Evolutionary conservation across 1,139 yeast species (phyloP).

Genomic region (Debaryomyces subglobosus): DNA sequence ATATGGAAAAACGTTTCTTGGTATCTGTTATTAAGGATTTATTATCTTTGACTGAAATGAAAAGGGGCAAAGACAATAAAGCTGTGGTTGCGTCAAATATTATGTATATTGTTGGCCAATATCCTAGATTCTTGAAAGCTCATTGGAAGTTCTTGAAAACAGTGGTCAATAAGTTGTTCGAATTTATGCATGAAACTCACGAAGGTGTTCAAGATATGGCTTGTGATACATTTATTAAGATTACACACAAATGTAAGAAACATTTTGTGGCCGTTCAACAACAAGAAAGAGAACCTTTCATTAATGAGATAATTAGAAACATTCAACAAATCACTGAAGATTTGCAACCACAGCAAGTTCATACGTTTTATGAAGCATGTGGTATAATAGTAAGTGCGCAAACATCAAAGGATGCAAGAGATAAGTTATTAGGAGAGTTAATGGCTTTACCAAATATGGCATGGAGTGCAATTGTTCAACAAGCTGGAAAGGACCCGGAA

Average conservation of each 20-base stretch:
- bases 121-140: slow-evolving; percentile 94
- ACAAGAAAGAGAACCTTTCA: slow-evolving; percentile 89
- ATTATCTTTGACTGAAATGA: slow-evolving; percentile 89
- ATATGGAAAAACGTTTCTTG: slow-evolving; percentile 91
- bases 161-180: slow-evolving; percentile 91
- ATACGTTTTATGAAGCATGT: slow-evolving; percentile 96
- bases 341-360: slow-evolving; percentile 95
- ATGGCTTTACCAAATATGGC: slow-evolving; percentile 94
- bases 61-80: slow-evolving; percentile 95
- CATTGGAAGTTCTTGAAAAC: slow-evolving; percentile 98
- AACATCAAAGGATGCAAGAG: slow-evolving; percentile 60
- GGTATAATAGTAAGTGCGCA: slow-evolving; percentile 93
- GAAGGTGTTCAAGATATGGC: slow-evolving; percentile 99
- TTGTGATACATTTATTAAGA: slow-evolving; percentile 96
- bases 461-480: slow-evolving; percentile 87
- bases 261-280: slow-evolving; percentile 90
- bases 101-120: slow-evolving; percentile 99
- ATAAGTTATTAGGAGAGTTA: slow-evolving; percentile 71
- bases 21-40: slow-evolving; percentile 92
- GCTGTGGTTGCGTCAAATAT: slow-evolving; percentile 99
- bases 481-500: slow-evolving; percentile 88
- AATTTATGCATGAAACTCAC: slow-evolving; percentile 99
- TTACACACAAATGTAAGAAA: slow-evolving; percentile 90
- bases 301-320: slow-evolving; percentile 82
- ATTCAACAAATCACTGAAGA: slow-evolving; percentile 88